Evolutionary conservation across 306 rosid species (phyloP).

Genomic region (Castanea sativa): DNA sequence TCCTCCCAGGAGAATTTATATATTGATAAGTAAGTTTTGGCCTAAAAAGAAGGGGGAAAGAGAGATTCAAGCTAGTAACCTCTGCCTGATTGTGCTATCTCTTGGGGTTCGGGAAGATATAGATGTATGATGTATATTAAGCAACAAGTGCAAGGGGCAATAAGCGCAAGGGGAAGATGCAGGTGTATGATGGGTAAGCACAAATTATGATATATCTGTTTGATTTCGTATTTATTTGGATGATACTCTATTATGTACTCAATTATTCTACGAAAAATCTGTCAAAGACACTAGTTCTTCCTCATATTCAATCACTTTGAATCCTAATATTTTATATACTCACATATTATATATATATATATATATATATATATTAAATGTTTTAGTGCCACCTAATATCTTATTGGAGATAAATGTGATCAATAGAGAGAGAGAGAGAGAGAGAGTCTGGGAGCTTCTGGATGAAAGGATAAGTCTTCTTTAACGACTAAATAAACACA

Average conservation of each 20-base stretch:
- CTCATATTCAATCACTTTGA: not conserved
- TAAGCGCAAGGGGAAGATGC: not conserved
- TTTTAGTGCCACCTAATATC: not conserved
- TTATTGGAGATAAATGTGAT: not conserved
- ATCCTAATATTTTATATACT: not conserved
- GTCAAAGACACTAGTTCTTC: not conserved
- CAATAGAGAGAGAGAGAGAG: not conserved
- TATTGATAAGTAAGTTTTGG: no score
- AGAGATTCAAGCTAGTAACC: no score
- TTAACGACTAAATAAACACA: not conserved
- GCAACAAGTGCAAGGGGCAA: slow-evolving; percentile 10
- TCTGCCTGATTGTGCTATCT: no score
- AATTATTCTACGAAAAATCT: not conserved
- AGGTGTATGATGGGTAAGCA: not conserved
- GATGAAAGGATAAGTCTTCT: not conserved
- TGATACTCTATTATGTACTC: not conserved
- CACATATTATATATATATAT: not conserved
- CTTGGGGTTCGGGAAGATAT: not conserved
- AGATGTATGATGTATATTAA: not conserved
- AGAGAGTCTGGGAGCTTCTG: not conserved
- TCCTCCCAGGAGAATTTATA: not conserved
- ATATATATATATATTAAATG: not conserved
- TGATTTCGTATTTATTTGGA: not conserved
- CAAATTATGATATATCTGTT: not conserved
- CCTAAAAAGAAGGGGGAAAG: no score